phyloP scores from a whole-genome alignment of 495 filamentous ascomycete genomes.

The Thozetella sp. region DNA sequence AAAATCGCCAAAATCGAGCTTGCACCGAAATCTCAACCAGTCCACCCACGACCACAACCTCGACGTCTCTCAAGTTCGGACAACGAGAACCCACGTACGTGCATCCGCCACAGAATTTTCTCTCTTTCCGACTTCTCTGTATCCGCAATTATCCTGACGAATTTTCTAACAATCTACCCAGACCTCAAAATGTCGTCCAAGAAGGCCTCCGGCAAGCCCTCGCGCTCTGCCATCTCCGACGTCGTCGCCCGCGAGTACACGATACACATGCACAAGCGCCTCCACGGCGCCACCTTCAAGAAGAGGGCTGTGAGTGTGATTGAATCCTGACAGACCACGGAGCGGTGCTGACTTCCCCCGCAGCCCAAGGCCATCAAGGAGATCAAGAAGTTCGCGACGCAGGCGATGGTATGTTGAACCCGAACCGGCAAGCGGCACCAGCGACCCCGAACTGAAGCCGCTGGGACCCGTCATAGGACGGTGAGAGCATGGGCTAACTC shows the following conservation, averaged over 20 bases:
- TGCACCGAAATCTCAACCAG: not conserved
- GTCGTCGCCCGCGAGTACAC: conserved; percentile 99
- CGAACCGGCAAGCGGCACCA: not conserved
- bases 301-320: conserved; percentile 69
- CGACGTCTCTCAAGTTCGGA: not conserved
- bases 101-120: not conserved
- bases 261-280: conserved; percentile 99
- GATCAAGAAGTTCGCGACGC: conserved; percentile 88
- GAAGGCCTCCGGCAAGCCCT: conserved; percentile 70
- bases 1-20: conserved; percentile 3
- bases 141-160: not conserved
- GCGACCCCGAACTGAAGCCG: conserved; percentile 7
- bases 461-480: not conserved
- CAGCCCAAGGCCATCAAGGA: conserved; percentile 95
- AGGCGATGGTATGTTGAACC: conserved; percentile 83
- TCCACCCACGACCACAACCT: not conserved
- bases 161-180: not conserved
- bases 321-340: not conserved
- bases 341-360: not conserved
- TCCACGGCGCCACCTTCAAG: conserved; percentile 98
- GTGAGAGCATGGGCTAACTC: conserved; percentile 3
- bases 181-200: conserved; percentile 67
- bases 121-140: not conserved
- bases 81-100: not conserved
- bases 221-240: conserved; percentile 93